Percentiles rank a stretch among this genome's conserved stretches.
phyloP scores from a whole-genome alignment of 345 rosid species.

The Lagerstroemia speciosa region DNA sequence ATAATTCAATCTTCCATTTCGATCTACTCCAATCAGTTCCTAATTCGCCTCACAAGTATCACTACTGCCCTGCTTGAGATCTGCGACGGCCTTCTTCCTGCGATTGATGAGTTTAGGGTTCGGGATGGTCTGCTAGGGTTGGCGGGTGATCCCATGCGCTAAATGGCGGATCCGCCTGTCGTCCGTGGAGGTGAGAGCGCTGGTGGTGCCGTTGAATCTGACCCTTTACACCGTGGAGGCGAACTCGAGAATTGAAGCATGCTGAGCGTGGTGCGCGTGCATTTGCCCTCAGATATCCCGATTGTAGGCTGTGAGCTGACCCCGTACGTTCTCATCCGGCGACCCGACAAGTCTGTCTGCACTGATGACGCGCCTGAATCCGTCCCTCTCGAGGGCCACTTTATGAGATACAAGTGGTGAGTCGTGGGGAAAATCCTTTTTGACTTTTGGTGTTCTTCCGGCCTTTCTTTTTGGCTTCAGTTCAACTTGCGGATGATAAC shows the following conservation, averaged over 20 bases:
- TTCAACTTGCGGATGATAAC: neutral
- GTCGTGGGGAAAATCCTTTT: slow-evolving; percentile 4
- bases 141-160: slow-evolving; percentile 6
- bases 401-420: slow-evolving; percentile 88
- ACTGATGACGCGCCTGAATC: slow-evolving; percentile 81
- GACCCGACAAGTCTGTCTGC: slow-evolving; percentile 46
- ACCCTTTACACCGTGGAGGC: neutral
- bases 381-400: slow-evolving; percentile 76
- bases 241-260: slow-evolving; percentile 34
- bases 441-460: neutral
- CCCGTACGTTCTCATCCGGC: slow-evolving; percentile 78
- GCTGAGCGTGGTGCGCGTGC: slow-evolving; percentile 93
- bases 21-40: neutral
- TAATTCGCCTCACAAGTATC: neutral
- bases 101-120: neutral
- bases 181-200: neutral
- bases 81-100: neutral
- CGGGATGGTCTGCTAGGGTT: slow-evolving; percentile 2
- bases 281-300: slow-evolving; percentile 95
- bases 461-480: neutral
- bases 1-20: neutral
- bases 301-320: slow-evolving; percentile 96
- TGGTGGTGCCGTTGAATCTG: slow-evolving; percentile 1
- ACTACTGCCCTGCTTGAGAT: neutral
- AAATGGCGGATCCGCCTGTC: slow-evolving; percentile 18